A percentile compares a stretch with the other conserved stretches of the same genome.
These are phyloP conservation scores for Hypoxylon sp. DNA, from an alignment of 2,329 filamentous ascomycete genomes.

Conservation along the genomic window DNA sequence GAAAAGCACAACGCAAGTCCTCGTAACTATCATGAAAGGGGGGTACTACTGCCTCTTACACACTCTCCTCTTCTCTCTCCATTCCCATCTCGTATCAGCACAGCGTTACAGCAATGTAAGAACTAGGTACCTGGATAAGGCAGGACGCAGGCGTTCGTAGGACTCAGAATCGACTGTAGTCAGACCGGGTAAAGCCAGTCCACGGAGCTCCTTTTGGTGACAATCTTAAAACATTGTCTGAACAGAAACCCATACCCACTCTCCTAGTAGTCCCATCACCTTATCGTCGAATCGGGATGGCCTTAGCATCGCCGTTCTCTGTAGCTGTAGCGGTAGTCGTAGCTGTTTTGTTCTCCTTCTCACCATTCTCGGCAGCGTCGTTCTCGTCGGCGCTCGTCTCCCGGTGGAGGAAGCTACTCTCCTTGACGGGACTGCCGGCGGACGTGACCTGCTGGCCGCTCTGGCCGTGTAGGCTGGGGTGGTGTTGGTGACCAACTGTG, in stretches of 20 bases:
- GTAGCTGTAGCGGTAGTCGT: background rate
- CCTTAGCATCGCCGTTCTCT: conserved; percentile 54
- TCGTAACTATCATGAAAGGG: conserved; percentile 41
- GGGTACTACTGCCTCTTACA: conserved; percentile 21
- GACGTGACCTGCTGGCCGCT: conserved; percentile 50
- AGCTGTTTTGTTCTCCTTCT: conserved; percentile 56
- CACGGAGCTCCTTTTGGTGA: background rate
- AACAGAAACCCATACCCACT: background rate
- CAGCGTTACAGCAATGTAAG: conserved; percentile 15
- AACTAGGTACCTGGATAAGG: conserved; percentile 12
- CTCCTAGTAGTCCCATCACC: conserved; percentile 18
- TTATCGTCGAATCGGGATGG: conserved; percentile 75
- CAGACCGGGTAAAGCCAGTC: background rate
- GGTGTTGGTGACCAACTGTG: conserved; percentile 53
- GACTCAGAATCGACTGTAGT: conserved; percentile 1
- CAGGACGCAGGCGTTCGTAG: background rate
- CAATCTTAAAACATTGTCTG: background rate
- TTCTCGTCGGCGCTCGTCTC: conserved; percentile 78
- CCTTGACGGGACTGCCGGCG: conserved; percentile 87
- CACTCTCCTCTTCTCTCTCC: conserved; percentile 7
- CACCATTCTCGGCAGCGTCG: conserved; percentile 49
- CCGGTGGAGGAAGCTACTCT: conserved; percentile 86
- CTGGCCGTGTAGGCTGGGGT: conserved; percentile 52
- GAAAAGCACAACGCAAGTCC: conserved; percentile 14
- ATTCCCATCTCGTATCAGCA: conserved; percentile 3